phyloP scores from a whole-genome alignment of 2,329 filamentous ascomycete genomes.

The Aspergillus sp. region DNA sequence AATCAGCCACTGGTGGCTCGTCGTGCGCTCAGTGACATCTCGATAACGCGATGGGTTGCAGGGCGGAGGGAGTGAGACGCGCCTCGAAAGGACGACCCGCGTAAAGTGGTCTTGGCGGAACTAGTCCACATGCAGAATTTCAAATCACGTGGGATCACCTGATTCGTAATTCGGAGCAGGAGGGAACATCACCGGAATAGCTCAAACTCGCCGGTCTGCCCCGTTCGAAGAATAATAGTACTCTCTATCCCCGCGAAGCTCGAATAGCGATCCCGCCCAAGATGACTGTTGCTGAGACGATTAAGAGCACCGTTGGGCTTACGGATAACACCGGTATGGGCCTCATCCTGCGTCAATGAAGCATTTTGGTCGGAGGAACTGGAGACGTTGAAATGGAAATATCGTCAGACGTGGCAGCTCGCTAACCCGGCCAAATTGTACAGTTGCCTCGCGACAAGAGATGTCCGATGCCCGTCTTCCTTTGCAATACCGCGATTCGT shows the following conservation, averaged over 20 bases:
- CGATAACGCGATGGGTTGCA: constrained; percentile 20
- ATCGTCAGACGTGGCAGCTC: neutral
- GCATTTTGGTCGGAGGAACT: neutral
- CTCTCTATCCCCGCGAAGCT: too few species aligned
- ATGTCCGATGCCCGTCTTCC: constrained; percentile 89
- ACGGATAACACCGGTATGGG: constrained; percentile 32
- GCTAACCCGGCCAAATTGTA: too few species aligned
- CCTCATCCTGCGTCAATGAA: constrained; percentile 8
- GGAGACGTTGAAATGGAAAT: constrained; percentile 8
- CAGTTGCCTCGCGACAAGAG: constrained; percentile 56
- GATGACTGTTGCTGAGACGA: constrained; percentile 42
- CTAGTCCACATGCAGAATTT: constrained; percentile 15
- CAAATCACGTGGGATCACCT: constrained; percentile 19
- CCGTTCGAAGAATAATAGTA: too few species aligned
- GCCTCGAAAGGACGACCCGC: constrained; percentile 21
- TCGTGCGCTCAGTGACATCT: constrained; percentile 19
- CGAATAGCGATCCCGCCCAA: constrained; percentile 7
- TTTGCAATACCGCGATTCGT: constrained; percentile 87
- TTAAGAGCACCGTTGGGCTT: constrained; percentile 43
- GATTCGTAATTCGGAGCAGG: constrained; percentile 13
- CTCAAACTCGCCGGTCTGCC: constrained; percentile 18
- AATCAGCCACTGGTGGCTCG: constrained; percentile 25
- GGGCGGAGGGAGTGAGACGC: constrained; percentile 21
- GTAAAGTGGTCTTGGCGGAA: constrained; percentile 30
- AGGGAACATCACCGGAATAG: constrained; percentile 23